Percentiles rank a stretch among this genome's conserved stretches.
Evolutionary conservation across 2,329 filamentous ascomycete genomes (phyloP).

Genomic region (Clarireedia monteithiana): DNA sequence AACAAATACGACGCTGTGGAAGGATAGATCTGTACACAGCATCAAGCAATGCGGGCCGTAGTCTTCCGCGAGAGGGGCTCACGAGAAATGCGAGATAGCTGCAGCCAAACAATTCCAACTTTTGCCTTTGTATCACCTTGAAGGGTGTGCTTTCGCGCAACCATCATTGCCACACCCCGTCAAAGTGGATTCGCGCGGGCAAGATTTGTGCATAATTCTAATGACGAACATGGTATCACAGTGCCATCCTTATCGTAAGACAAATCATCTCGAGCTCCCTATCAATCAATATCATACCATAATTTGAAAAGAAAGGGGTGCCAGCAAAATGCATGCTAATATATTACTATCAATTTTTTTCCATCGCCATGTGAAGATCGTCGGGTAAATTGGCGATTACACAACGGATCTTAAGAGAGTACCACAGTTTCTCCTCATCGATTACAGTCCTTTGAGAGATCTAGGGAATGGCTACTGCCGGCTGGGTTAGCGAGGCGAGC

Average conservation of each 20-base stretch:
- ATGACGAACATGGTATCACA: slow-evolving; percentile 1
- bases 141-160: not conserved
- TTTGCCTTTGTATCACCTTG: not conserved
- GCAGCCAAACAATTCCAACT: not conserved
- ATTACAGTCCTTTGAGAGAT: not conserved
- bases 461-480: not conserved
- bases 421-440: not conserved
- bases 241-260: slow-evolving; percentile 1
- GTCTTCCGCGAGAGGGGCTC: slow-evolving; percentile 4
- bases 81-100: not conserved
- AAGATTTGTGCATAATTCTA: not conserved
- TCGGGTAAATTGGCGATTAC: not conserved
- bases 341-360: slow-evolving; percentile 2
- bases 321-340: not conserved
- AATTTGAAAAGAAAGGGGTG: not conserved
- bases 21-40: slow-evolving; percentile 1
- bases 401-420: not conserved
- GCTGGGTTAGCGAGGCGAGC: too few species aligned
- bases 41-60: slow-evolving; percentile 7
- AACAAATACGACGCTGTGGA: slow-evolving; percentile 6
- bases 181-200: not conserved
- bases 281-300: not conserved
- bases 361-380: not conserved
- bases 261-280: not conserved
- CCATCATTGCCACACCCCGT: slow-evolving; percentile 2